A percentile compares a stretch with the other conserved stretches of the same genome.
Evolutionary conservation across 2,329 filamentous ascomycete genomes (phyloP).

Genomic region (Arthrobotrys pseudoclavata): DNA sequence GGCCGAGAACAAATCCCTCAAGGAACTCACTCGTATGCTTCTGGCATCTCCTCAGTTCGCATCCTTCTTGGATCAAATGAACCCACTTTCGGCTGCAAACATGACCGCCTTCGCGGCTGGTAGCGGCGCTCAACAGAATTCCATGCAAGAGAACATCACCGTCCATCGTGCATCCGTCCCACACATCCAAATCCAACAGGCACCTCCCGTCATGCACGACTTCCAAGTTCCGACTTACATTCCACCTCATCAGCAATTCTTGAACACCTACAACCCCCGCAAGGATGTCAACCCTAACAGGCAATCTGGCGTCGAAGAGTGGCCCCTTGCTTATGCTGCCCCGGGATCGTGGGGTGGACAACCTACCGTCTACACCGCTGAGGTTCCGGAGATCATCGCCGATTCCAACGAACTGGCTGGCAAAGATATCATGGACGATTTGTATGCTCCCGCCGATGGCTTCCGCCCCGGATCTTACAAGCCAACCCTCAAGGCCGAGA

Average conservation of each 20-base stretch:
- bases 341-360: constrained; percentile 57
- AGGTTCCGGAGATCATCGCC: constrained; percentile 51
- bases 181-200: constrained; percentile 56
- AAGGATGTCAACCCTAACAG: constrained; percentile 62
- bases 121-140: constrained; percentile 42
- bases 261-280: constrained; percentile 61
- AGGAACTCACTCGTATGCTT: constrained; percentile 83
- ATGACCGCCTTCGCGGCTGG: constrained; percentile 45
- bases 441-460: constrained; percentile 50
- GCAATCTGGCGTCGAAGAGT: constrained; percentile 61
- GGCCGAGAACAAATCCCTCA: constrained; percentile 86
- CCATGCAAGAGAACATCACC: constrained; percentile 61
- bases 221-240: constrained; percentile 46
- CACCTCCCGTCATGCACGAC: constrained; percentile 53
- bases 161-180: constrained; percentile 60
- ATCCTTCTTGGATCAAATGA: constrained; percentile 62
- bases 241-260: constrained; percentile 56
- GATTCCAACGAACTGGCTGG: constrained; percentile 51
- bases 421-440: constrained; percentile 56
- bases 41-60: constrained; percentile 82
- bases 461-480: constrained; percentile 56
- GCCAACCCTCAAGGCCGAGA: constrained; percentile 49
- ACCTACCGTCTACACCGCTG: constrained; percentile 51
- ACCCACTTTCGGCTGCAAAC: constrained; percentile 50
- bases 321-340: constrained; percentile 63